A percentile compares a stretch with the other conserved stretches of the same genome.
Evolutionary conservation across 2,329 filamentous ascomycete genomes (phyloP).

Genomic region (Trichoderma semiorbis): DNA sequence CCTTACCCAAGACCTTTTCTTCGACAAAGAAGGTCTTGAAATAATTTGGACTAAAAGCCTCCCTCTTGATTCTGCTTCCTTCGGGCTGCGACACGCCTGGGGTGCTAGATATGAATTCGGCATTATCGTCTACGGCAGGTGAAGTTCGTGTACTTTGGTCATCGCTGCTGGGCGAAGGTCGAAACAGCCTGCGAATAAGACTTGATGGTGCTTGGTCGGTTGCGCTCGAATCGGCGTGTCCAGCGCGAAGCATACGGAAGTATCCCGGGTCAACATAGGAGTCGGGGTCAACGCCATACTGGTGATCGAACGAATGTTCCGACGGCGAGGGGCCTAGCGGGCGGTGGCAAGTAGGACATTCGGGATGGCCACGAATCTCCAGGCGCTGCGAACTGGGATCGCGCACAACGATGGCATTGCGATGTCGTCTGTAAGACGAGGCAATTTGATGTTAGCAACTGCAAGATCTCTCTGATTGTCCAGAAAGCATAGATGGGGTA

Average conservation of each 20-base stretch:
- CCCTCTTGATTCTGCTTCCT: slow-evolving; percentile 72
- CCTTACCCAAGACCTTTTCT: slow-evolving; percentile 78
- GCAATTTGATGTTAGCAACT: not conserved
- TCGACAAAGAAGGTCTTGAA: slow-evolving; percentile 92
- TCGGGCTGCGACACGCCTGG: slow-evolving; percentile 45
- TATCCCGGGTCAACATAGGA: slow-evolving; percentile 88
- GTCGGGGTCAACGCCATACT: slow-evolving; percentile 42
- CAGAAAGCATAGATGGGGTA: slow-evolving; percentile 18
- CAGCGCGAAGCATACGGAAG: slow-evolving; percentile 82
- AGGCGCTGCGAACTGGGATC: slow-evolving; percentile 82
- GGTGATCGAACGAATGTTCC: slow-evolving; percentile 48
- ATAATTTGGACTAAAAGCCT: slow-evolving; percentile 88
- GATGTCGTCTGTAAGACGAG: slow-evolving; percentile 66
- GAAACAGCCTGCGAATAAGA: slow-evolving; percentile 52
- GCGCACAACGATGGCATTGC: slow-evolving; percentile 87
- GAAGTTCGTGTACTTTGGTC: slow-evolving; percentile 20
- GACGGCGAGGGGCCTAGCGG: slow-evolving; percentile 53
- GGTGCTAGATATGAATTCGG: slow-evolving; percentile 54
- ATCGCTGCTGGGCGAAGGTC: slow-evolving; percentile 37
- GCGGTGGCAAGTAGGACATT: slow-evolving; percentile 90
- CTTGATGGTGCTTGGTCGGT: slow-evolving; percentile 45
- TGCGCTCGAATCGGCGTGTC: slow-evolving; percentile 43
- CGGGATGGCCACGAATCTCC: slow-evolving; percentile 70
- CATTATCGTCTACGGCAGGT: slow-evolving; percentile 27
- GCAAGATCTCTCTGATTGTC: not conserved